phyloP scores from a whole-genome alignment of 345 rosid species.

The Citrus australasica region DNA sequence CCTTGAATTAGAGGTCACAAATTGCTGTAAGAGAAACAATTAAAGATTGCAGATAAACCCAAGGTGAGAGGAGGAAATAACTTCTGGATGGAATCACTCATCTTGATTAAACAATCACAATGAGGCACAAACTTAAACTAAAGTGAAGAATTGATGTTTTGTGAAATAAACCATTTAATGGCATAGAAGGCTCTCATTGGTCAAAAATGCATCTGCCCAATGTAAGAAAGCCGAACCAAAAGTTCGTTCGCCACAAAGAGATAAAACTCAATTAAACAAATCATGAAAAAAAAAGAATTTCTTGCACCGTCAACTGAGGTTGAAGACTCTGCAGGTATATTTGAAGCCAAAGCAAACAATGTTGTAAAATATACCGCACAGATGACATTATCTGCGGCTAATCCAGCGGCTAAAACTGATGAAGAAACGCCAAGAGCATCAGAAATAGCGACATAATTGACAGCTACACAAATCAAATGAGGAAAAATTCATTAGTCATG shows the following conservation, averaged over 20 bases:
- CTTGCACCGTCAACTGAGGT: constrained; percentile 41
- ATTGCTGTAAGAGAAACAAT: neutral
- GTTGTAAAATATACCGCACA: constrained; percentile 76
- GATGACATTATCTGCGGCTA: constrained; percentile 92
- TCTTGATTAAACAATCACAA: neutral
- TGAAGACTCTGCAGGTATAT: constrained; percentile 59
- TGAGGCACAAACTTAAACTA: neutral
- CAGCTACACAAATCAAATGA: constrained; percentile 39
- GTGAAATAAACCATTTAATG: neutral
- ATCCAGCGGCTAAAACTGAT: constrained; percentile 73
- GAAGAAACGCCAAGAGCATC: constrained; percentile 66
- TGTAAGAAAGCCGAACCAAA: neutral
- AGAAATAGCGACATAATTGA: constrained; percentile 80
- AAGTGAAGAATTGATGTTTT: neutral
- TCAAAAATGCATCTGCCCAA: neutral
- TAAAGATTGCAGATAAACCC: neutral
- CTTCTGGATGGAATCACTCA: neutral
- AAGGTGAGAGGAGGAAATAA: neutral
- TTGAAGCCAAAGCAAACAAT: constrained; percentile 78
- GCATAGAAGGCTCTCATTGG: neutral
- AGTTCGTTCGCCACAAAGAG: neutral
- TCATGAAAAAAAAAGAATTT: neutral
- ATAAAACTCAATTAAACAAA: constrained; percentile 3
- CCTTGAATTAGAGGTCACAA: neutral
- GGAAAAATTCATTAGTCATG: constrained; percentile 15